phyloP scores from a whole-genome alignment of 371 early-diverging fungal species.

The Thermomucor indicae-seudaticae region DNA sequence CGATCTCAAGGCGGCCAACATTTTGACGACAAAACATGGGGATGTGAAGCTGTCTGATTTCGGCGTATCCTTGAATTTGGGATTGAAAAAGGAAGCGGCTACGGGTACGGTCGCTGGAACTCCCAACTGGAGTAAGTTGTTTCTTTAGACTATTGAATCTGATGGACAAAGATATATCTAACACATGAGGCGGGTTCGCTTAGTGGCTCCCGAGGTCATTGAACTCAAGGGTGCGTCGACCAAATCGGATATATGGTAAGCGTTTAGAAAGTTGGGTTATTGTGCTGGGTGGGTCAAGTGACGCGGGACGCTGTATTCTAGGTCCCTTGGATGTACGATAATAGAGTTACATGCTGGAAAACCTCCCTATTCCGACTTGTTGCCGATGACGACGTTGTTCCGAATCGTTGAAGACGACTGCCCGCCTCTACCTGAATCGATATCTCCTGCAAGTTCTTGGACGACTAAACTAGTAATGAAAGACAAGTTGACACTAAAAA shows the following conservation, averaged over 20 bases:
- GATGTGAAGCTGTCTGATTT: slow-evolving; percentile 92
- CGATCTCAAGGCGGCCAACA: slow-evolving; percentile 95
- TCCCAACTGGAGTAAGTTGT: slow-evolving; percentile 84
- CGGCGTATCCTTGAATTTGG: slow-evolving; percentile 79
- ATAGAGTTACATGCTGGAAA: slow-evolving; percentile 81
- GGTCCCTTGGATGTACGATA: slow-evolving; percentile 81
- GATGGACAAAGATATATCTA: not conserved
- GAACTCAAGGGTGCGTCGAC: slow-evolving; percentile 72
- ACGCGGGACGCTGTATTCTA: slow-evolving; percentile 6
- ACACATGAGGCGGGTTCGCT: not conserved
- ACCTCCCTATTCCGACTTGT: slow-evolving; percentile 77
- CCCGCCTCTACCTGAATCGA: slow-evolving; percentile 68
- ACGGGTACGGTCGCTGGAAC: slow-evolving; percentile 77
- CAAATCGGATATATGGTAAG: slow-evolving; percentile 81
- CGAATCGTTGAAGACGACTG: slow-evolving; percentile 81
- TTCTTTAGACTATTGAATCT: not conserved
- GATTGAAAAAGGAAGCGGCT: slow-evolving; percentile 52
- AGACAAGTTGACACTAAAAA: not conserved
- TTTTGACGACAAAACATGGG: slow-evolving; percentile 87
- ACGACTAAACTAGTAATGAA: not conserved
- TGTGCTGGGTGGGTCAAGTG: not conserved
- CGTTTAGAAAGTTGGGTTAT: not conserved
- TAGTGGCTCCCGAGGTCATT: slow-evolving; percentile 94
- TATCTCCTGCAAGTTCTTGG: not conserved
- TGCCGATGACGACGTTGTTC: slow-evolving; percentile 79